Base-by-base conservation (phyloP, 345 rosid species). In the Citrus medica region DNA sequence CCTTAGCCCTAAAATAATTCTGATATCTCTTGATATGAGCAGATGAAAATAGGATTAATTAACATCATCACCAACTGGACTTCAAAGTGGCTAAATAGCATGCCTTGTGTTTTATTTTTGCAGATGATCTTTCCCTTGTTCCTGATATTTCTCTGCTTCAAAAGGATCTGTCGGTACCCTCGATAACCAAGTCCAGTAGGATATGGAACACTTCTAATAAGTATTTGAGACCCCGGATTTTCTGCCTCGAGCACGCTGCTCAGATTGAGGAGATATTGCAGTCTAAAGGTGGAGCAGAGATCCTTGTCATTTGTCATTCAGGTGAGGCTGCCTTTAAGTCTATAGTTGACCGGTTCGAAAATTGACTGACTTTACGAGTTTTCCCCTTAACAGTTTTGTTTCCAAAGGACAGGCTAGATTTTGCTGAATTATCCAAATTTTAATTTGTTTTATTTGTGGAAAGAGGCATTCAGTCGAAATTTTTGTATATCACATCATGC, bases 221-320 rank as follows among this genome's bases (percentile, higher is more conserved):
- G 81, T 84, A 77, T 79, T 21, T 80, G 73, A 93, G 98, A 75
- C 99, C 99, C 80, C 92, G 96, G 51, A 82, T 97, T 82, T 97
- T 97, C 86, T 97, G 99, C 85, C 90, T 97, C 25, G 98, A 97
- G 83, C 99, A 97, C 88, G 90, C 92, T 75, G 79, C 87, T 83
- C 91, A 93, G 86, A 86, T 90, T 75, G 88, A 91, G 83, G 93
- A 91, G 84, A 83, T 94, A 74, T 68, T 93, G 79, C 92, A 55
- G 76, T 79, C 88, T 69, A 92, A 85, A 87, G 98, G 98, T 85
- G 99, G 99, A 84, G 89, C 87, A 24, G 88, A 90, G 73, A 74
- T 92, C 80, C 89, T 92, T 84, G 85, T 93, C 42, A 93, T 97
- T 80, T 97, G 99, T 84, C 99, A 97, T 87, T 92, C 95, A 86